Conservation (phyloP, 2,329 filamentous ascomycete genomes). For the Proliferodiscus dingleyae region DNA sequence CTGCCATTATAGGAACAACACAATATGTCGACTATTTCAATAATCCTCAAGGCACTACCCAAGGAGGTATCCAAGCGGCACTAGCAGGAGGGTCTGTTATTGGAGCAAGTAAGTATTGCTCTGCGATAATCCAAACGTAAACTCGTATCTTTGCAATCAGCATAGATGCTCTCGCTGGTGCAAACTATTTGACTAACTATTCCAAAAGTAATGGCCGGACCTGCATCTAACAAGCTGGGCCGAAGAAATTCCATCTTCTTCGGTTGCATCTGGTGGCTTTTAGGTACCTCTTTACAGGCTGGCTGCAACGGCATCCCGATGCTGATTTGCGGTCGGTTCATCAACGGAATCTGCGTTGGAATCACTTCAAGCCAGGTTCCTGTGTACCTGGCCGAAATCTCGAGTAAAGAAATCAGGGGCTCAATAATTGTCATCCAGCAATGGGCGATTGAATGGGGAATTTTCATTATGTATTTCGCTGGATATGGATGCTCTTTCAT, state of each 20-base stretch:
- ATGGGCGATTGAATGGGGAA: slow-evolving; percentile 43
- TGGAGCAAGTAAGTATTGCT: slow-evolving; percentile 30
- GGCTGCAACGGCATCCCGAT: slow-evolving; percentile 55
- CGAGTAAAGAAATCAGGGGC: slow-evolving; percentile 38
- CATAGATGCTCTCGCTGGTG: no score
- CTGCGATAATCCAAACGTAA: no score
- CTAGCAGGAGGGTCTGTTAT: slow-evolving; percentile 45
- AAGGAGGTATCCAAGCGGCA: slow-evolving; percentile 44
- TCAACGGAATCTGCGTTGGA: slow-evolving; percentile 68
- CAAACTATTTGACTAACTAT: no score
- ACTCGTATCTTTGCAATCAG: no score
- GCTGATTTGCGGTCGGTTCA: slow-evolving; percentile 64
- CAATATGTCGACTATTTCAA: slow-evolving; percentile 48
- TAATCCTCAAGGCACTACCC: slow-evolving; percentile 36
- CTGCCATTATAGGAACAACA: slow-evolving; percentile 44
- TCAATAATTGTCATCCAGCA: slow-evolving; percentile 42
- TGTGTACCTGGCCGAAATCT: slow-evolving; percentile 62
- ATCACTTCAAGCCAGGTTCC: slow-evolving; percentile 70
- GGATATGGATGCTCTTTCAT: slow-evolving; percentile 44
- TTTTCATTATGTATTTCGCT: slow-evolving; percentile 45
- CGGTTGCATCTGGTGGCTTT: slow-evolving; percentile 43
- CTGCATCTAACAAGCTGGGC: slow-evolving; percentile 43
- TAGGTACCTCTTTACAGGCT: slow-evolving; percentile 42
- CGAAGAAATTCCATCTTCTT: slow-evolving; percentile 41
- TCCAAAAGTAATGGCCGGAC: slow-evolving; percentile 40